Conservation (phyloP, 2,329 filamentous ascomycete genomes). For the Ambrosiella beaveri region DNA sequence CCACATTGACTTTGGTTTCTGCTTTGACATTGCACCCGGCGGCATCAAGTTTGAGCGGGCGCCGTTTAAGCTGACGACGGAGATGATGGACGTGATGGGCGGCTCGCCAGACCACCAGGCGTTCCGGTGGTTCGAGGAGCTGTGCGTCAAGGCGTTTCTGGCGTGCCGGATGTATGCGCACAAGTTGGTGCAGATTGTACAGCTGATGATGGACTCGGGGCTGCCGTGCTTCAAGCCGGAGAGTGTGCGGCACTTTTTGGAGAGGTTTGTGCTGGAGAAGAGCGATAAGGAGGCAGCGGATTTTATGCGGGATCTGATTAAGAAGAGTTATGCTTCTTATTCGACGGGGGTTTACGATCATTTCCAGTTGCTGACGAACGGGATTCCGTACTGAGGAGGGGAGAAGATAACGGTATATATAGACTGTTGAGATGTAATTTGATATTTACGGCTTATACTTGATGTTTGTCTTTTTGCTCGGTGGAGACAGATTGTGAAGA, state of each 20-base stretch:
- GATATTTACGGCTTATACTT: background rate
- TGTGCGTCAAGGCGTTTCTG: constrained; percentile 89
- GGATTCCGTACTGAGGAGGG: constrained; percentile 63
- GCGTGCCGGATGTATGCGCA: constrained; percentile 72
- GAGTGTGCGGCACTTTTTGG: constrained; percentile 79
- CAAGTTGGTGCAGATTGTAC: constrained; percentile 76
- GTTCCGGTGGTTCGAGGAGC: constrained; percentile 91
- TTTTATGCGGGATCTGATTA: constrained; percentile 77
- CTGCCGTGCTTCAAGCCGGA: constrained; percentile 96
- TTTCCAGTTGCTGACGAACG: constrained; percentile 93
- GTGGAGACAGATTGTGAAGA: too few relatives aligned
- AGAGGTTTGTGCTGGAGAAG: constrained; percentile 84
- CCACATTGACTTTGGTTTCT: constrained; percentile 98
- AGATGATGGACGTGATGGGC: constrained; percentile 99
- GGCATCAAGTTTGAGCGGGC: constrained; percentile 96
- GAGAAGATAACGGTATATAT: background rate
- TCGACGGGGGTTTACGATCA: constrained; percentile 93
- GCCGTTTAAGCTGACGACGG: constrained; percentile 90
- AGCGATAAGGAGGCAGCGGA: constrained; percentile 85
- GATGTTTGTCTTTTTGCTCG: too few relatives aligned
- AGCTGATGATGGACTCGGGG: constrained; percentile 89
- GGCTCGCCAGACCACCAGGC: constrained; percentile 67
- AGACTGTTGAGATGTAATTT: background rate
- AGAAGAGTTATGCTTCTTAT: constrained; percentile 78
- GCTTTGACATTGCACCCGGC: constrained; percentile 94